Conservation (phyloP, 164 flowering plant species). For the Chimonanthus praecox region DNA sequence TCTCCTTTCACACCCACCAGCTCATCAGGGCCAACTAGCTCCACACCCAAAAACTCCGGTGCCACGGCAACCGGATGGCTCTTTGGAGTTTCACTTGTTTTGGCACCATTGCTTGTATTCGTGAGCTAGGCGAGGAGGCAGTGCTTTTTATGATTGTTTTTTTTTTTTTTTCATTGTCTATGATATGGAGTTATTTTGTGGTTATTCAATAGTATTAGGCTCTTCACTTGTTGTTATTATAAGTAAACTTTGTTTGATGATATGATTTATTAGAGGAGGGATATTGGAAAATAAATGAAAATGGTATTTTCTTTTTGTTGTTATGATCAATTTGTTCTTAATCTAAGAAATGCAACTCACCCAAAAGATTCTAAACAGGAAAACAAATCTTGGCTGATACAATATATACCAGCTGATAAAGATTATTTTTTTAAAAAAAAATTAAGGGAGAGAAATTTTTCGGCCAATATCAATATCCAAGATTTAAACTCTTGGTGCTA, state of each 20-base stretch:
- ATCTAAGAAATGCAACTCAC: too few species aligned
- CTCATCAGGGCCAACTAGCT: neutral
- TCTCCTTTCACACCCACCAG: neutral
- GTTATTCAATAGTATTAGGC: neutral
- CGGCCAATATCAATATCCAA: too few species aligned
- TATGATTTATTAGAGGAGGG: neutral
- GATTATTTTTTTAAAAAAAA: too few species aligned
- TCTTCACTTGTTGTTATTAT: neutral
- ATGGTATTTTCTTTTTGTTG: too few species aligned
- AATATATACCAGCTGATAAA: too few species aligned
- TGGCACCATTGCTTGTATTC: conserved; percentile 23
- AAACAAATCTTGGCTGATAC: too few species aligned
- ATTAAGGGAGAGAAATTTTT: too few species aligned
- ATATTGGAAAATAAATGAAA: neutral
- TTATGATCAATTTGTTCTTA: too few species aligned
- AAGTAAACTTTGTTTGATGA: neutral
- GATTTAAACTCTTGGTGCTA: too few species aligned
- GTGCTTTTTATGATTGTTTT: conserved; percentile 25
- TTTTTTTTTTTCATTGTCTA: neutral
- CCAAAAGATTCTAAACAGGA: too few species aligned
- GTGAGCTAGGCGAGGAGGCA: conserved; percentile 55
- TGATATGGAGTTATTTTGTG: neutral
- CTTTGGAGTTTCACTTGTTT: conserved; percentile 22
- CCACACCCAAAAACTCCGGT: neutral
- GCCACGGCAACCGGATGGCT: conserved; percentile 19